Conservation (phyloP, 2,329 filamentous ascomycete genomes). For the Fonsecaea pedrosoi region DNA sequence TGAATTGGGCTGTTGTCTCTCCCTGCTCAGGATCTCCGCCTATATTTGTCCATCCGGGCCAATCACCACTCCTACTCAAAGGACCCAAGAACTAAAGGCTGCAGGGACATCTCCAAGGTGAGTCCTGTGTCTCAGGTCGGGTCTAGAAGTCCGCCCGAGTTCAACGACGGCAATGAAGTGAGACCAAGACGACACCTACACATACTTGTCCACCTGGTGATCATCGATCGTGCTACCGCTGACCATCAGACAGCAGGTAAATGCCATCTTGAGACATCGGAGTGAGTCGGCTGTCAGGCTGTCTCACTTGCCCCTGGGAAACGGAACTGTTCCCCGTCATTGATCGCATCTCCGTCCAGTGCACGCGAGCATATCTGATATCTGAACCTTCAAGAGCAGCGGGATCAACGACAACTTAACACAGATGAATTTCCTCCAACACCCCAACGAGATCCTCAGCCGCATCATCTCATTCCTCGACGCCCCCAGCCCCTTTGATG, state of each 20-base stretch:
- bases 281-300: not conserved
- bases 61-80: not conserved
- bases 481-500: slow-evolving; percentile 42
- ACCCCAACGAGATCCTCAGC: slow-evolving; percentile 68
- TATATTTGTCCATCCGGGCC: not conserved
- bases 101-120: not conserved
- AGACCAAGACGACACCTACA: not conserved
- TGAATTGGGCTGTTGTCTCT: not conserved
- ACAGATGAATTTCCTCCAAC: slow-evolving; percentile 37
- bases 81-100: not conserved
- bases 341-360: no score
- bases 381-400: not conserved
- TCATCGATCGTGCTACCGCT: not conserved
- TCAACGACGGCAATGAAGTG: not conserved
- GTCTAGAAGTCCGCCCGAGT: not conserved
- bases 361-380: not conserved
- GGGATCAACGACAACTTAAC: not conserved
- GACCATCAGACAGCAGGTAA: not conserved
- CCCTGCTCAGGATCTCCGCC: not conserved
- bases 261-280: not conserved
- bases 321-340: no score
- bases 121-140: not conserved
- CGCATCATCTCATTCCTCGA: slow-evolving; percentile 65
- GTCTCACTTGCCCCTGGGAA: not conserved
- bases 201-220: not conserved